Percentiles rank a stretch among this genome's conserved stretches.
Evolutionary conservation across 108 stramenopile species (phyloP).

Genomic region (Nannochloropsis oceanica): DNA sequence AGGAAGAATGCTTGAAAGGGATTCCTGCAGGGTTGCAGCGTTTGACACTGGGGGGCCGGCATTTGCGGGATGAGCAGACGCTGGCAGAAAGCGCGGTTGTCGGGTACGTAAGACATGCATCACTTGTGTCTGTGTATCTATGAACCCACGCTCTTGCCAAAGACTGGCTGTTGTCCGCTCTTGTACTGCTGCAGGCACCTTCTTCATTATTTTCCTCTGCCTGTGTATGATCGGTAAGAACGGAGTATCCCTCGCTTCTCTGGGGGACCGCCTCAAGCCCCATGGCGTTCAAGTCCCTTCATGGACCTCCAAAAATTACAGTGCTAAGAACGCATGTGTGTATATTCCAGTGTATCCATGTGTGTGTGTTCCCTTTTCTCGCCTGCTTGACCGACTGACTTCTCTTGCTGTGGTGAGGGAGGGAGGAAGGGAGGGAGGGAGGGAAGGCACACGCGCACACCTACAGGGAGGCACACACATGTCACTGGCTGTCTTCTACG

Average conservation of each 20-base stretch:
- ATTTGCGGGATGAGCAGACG: not conserved
- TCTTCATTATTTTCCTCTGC: too few species aligned
- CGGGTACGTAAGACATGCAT: slow-evolving; percentile 7
- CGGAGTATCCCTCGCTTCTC: not conserved
- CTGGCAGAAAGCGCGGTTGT: not conserved
- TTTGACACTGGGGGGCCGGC: slow-evolving; percentile 9
- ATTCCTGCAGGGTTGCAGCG: slow-evolving; percentile 19
- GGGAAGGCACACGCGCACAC: too few species aligned
- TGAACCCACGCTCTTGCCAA: too few species aligned
- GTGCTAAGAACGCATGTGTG: not conserved
- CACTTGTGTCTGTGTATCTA: not conserved
- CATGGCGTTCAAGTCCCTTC: not conserved
- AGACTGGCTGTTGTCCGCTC: too few species aligned
- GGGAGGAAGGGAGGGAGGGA: too few species aligned
- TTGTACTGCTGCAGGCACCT: too few species aligned
- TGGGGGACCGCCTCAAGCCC: not conserved
- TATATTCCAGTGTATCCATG: not conserved
- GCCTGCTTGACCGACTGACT: too few species aligned
- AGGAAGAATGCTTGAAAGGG: not conserved
- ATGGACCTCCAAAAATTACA: not conserved
- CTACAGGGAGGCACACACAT: too few species aligned
- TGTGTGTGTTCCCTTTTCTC: not conserved
- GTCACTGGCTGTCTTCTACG: not conserved
- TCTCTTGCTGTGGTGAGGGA: too few species aligned
- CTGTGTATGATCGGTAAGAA: not conserved